phyloP scores from a whole-genome alignment of 306 rosid genomes.

The Lathyrus tuberosus region DNA sequence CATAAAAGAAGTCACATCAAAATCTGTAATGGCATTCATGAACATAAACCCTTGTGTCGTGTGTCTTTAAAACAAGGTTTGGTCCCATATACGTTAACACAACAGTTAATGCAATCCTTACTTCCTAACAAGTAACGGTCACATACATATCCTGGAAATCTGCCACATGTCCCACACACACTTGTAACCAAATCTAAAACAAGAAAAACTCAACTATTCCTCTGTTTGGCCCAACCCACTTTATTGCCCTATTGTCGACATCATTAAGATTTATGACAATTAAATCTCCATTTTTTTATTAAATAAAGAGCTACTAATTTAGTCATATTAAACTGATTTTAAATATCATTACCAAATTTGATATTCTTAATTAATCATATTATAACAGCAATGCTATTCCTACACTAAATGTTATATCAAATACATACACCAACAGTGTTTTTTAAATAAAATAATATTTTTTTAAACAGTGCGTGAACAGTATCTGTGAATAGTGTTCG shows the following conservation, averaged over 20 bases:
- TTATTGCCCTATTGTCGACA: constrained; percentile 13
- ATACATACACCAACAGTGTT: too few relatives aligned
- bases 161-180: constrained; percentile 45
- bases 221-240: constrained; percentile 33
- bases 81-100: constrained; percentile 18
- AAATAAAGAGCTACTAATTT: too few relatives aligned
- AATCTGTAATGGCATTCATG: neutral
- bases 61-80: constrained; percentile 6
- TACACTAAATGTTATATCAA: too few relatives aligned
- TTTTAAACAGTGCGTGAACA: too few relatives aligned
- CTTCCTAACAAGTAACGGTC: constrained; percentile 28
- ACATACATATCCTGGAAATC: constrained; percentile 35
- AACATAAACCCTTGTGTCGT: neutral
- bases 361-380: too few relatives aligned
- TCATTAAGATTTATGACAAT: neutral
- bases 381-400: too few relatives aligned
- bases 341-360: too few relatives aligned
- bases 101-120: constrained; percentile 21
- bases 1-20: constrained; percentile 11
- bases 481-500: too few relatives aligned
- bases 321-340: too few relatives aligned
- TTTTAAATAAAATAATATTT: too few relatives aligned
- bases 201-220: constrained; percentile 20
- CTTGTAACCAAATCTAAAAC: constrained; percentile 20
- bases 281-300: neutral